These are phyloP conservation scores for Mikania micrantha DNA, from an alignment of 129 eudicot species.

Conservation along the genomic window DNA sequence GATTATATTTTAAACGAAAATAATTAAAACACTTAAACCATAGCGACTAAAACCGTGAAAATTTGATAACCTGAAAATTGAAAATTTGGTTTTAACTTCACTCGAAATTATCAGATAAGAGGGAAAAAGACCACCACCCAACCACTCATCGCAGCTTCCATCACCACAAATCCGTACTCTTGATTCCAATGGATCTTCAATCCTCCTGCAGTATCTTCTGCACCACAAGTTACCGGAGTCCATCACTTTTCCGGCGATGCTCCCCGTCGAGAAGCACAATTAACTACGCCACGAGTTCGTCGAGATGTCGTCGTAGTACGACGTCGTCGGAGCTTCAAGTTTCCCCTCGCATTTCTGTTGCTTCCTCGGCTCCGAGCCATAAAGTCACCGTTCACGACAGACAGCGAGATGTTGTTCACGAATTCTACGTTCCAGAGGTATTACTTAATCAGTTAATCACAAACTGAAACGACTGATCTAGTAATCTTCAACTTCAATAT, in stretches of 20 bases:
- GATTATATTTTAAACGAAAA: too few relatives aligned
- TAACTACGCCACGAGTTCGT: slow-evolving; percentile 6
- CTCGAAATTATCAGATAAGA: slow-evolving; percentile 22
- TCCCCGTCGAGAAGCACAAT: not conserved
- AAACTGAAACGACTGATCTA: not conserved
- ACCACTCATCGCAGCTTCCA: slow-evolving; percentile 20
- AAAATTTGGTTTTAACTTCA: not conserved
- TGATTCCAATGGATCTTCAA: slow-evolving; percentile 50
- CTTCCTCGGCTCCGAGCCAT: slow-evolving; percentile 53
- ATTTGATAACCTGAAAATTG: too few relatives aligned
- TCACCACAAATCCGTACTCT: not conserved
- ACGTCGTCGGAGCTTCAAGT: slow-evolving; percentile 52
- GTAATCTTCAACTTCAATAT: not conserved
- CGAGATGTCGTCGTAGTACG: slow-evolving; percentile 27
- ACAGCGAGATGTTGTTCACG: slow-evolving; percentile 67
- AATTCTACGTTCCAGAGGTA: slow-evolving; percentile 93
- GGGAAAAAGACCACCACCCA: slow-evolving; percentile 7
- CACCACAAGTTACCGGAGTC: slow-evolving; percentile 31
- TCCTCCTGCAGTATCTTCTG: slow-evolving; percentile 37
- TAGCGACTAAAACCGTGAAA: too few relatives aligned
- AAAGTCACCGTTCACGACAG: slow-evolving; percentile 90
- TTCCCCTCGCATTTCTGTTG: slow-evolving; percentile 29
- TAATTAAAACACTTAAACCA: too few relatives aligned
- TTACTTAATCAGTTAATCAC: not conserved
- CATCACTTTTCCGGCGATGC: slow-evolving; percentile 23